Evolutionary conservation across 176 grass and related monocot genomes (phyloP), one percentile per base, ranked within the genome.

Genomic region (Dactylis glomerata): DNA sequence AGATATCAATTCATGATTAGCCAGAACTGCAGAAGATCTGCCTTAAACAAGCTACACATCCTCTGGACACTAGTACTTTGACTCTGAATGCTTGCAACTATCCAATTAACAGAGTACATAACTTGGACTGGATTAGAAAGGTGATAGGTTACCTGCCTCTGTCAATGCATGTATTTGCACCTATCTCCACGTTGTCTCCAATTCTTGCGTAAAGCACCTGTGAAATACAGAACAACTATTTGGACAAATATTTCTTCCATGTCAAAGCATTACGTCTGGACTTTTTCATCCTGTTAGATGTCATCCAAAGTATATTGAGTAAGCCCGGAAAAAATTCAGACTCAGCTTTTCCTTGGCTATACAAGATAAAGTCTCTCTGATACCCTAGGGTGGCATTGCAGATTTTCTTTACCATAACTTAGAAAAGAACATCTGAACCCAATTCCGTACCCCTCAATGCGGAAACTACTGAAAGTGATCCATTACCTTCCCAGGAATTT

Each of bases 131-230:
- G 68, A 52, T 50, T 30, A 55, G 55, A 37, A 46, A 24, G 12
- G 12, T 71, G 22, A 52, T 4, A 76, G 52, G 41, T 90, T 79
- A 98, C 95, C 95, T 98, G 64, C 95, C 92, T 87, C 95, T 95
- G 74, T 98, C 92, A 78, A 98, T 90, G 69, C 95, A 98, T 83
- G 95, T 92, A 58, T 95, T 98, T 87, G 92, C 92, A 0, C 95
- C 95, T 81, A 98, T 92, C 78, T 98, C 95, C 83, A 75, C 72
- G 1, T 75, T 74, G 42, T 50, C 26, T 10, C 71, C 71, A 30
- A 74, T 74, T 31, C 71, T 74, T 74, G 44, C 42, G 0, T 74
- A 50, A 50, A 74, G 71, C 8, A 49, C 44, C 71, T 74, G 26
- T 4, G 1, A 19, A 74, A 50, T 49, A 19, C 23, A 49, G 15